Base-by-base conservation (phyloP, 2,329 filamentous ascomycete species). In the Paracoccidioides brasiliensis region DNA sequence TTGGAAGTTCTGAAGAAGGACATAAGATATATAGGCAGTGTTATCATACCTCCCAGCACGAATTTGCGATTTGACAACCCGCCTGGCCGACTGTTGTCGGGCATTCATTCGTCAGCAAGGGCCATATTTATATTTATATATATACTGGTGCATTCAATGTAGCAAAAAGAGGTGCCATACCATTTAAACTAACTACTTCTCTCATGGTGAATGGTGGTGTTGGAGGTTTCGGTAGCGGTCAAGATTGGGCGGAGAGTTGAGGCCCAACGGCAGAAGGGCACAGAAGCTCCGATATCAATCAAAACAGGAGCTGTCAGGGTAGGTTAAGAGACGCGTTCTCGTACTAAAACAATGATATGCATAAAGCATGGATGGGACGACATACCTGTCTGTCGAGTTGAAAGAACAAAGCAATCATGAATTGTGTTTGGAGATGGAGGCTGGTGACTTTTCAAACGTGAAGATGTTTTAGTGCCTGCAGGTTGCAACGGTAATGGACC, bases 31-130 rank as follows among this genome's bases (percentile, higher is more conserved):
- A 28, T 45, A 44, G 35, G 38, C 50, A 50, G 60, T 49, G 57
- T 59, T 68, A 70, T 80, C 88, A 80, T 80, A 98, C 93, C 90
- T 98, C 93, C 93, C 93, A 98, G 85, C 93, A 97, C 69, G 93
- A 93, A 82, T 98, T 98, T 79, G 91, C 93, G 73, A 98, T 98
- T 77, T 98, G 93, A 85, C 93, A 97, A 86, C 93, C 93, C 74
- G 93, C 93, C 84, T 98, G 93, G 78, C 93, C 93, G 82, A 98
- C 93, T 98, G 75, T 70, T 70, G 53, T 62, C 54, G 67, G 60
- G 48, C 53, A 54, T 74, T 53, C 9, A 7, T 30, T 32, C 10
- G 61, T 67, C 59, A 74, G 68, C 71, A 75, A 69, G 61, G 61
- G 43, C 22, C 12, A 43, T 7, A 32, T 12, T n/a, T 3, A 54